A percentile compares a stretch with the other conserved stretches of the same genome.
Conservation (phyloP, 2,329 filamentous ascomycete species). For the Alternaria brassicicola region DNA sequence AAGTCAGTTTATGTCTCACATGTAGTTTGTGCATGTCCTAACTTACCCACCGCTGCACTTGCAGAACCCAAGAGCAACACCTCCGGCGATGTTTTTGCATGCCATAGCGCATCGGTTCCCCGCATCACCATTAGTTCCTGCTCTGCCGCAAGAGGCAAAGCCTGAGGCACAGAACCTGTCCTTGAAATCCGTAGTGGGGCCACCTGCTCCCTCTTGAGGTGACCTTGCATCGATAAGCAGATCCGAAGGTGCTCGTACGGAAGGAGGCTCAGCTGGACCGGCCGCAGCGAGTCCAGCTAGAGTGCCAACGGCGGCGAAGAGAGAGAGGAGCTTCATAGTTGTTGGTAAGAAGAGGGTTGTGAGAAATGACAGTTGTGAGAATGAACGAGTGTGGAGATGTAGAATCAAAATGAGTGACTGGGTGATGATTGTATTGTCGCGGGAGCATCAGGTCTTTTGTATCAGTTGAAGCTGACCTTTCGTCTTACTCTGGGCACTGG, state of each 20-base stretch:
- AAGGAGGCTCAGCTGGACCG: neutral
- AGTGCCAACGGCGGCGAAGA: neutral
- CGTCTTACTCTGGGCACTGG: neutral
- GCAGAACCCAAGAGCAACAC: neutral
- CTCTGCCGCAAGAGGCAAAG: neutral
- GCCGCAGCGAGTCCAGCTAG: neutral
- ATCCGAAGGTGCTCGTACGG: neutral
- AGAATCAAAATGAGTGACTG: no score
- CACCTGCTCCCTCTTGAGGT: neutral
- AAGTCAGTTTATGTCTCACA: no score
- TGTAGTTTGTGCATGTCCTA: no score
- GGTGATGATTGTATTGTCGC: neutral
- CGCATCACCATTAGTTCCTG: neutral
- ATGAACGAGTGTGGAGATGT: no score
- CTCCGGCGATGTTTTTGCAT: neutral
- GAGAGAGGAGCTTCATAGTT: neutral
- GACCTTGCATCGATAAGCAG: neutral
- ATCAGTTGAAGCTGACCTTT: neutral
- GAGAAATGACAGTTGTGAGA: neutral
- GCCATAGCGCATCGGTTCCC: neutral
- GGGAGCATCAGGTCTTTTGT: neutral
- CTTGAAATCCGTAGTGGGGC: neutral
- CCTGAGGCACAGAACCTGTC: conserved; percentile 14
- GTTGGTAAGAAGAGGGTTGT: neutral
- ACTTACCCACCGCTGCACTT: neutral